Base-by-base conservation (phyloP, 108 stramenopile species). In the Aurantiochytrium sp. region DNA sequence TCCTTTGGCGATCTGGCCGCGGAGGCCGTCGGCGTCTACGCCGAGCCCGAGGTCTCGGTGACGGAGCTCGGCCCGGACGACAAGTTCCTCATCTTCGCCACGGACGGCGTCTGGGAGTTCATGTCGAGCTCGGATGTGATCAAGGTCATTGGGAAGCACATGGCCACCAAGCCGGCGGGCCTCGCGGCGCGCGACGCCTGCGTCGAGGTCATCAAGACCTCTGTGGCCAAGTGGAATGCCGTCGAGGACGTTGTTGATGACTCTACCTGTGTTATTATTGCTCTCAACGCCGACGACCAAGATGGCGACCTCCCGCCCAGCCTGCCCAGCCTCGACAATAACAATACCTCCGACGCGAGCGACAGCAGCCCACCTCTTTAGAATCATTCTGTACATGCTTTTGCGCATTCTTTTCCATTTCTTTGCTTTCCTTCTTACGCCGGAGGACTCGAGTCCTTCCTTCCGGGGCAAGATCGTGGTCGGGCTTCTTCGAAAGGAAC, bases 1-100 rank as follows among this genome's bases (percentile, higher is more conserved):
- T 95, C 96, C 27, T 95, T 98, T 87, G 98, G 98, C 21, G 98
- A 98, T 94, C 94, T 97, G 86, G 96, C 96, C 3, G 96, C 96
- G 30, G 95, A 95, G 88, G 68, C 86, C 42, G 93, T 97, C 10
- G 97, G 96, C 30, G 96, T 98, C 52, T 97, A 95, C 59, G 96
- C 97, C 1, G 95, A 96, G 59, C 97, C 98, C 17, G 97, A 96
- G 53, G 68, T 93, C 4, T 36, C n/a, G 37, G 86, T 45, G 15
- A 36, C 88, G 50, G 88, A 55, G 85, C 55, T 93, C 17, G 53
- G 87, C 30, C 42, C 4, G 12, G 87, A 88, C 54, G 93, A 93
- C 87, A 87, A 90, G 68, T 93, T 93, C 81, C 34, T 92, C 45
- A 91, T 93, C 54, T 53, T 89, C 37, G 92, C 92, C 22, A 89